These are phyloP conservation scores for Gymnopilus dilepis DNA, from an alignment of 768 basidiomycete genomes.

Conservation along the genomic window DNA sequence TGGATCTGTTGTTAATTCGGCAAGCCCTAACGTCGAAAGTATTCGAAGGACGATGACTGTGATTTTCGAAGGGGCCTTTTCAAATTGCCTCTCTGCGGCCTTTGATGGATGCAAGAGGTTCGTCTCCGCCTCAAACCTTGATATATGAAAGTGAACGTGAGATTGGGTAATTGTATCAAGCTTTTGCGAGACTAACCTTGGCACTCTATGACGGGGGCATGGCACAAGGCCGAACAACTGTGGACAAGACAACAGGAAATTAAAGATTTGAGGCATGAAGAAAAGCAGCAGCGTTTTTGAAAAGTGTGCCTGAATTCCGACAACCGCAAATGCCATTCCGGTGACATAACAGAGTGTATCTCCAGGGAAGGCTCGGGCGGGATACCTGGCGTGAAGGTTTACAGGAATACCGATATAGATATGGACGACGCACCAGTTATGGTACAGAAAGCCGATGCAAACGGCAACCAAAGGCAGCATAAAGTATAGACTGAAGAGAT, in stretches of 20 bases:
- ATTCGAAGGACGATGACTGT: constrained; percentile 60
- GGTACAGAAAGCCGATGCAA: constrained; percentile 88
- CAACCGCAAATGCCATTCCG: constrained; percentile 98
- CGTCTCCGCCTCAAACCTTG: constrained; percentile 76
- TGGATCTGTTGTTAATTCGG: constrained; percentile 62
- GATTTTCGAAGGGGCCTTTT: constrained; percentile 58
- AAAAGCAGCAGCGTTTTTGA: constrained; percentile 96
- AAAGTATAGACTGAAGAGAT: constrained; percentile 96
- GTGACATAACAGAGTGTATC: constrained; percentile 98
- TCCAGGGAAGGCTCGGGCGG: constrained; percentile 92
- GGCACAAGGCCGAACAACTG: constrained; percentile 94
- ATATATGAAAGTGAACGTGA: constrained; percentile 12
- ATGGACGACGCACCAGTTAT: constrained; percentile 79
- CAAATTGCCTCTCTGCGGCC: constrained; percentile 50
- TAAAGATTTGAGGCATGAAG: constrained; percentile 98
- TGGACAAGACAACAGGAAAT: constrained; percentile 92
- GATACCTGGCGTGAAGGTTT: constrained; percentile 70
- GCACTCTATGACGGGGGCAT: constrained; percentile 93
- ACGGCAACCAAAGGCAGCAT: constrained; percentile 95
- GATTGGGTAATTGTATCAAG: background rate
- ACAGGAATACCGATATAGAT: constrained; percentile 3
- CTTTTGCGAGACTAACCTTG: constrained; percentile 58
- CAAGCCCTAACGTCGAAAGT: constrained; percentile 67
- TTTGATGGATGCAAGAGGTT: constrained; percentile 82
- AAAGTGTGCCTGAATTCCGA: constrained; percentile 96